Evolutionary conservation across 108 stramenopile genomes (phyloP), one percentile per base, ranked within the genome.

Genomic region (Cyclostephanos tholiformis): DNA sequence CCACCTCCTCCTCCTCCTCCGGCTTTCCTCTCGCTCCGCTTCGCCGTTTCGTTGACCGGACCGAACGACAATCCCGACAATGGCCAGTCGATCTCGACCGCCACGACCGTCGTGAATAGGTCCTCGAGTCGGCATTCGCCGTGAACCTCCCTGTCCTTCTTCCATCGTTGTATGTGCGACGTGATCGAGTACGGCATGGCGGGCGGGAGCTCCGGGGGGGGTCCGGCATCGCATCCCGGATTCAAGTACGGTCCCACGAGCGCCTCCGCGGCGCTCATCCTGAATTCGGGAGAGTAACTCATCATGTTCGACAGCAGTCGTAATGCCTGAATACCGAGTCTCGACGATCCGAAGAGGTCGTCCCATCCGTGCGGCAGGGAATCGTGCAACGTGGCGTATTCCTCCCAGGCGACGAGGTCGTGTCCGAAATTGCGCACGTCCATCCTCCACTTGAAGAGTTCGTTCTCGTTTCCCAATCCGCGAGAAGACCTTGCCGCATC

Each of bases 121-220:
- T 75, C 79, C 29, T 80, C 79, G n/a, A 76, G 25, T 23, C 51
- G 67, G 46, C 74, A 75, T 46, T 76, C 68, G 41, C 49, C 74
- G 25, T 71, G 77, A 2, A 78, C 69, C 61, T 67, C 48, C 22
- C 63, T 79, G 22, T 80, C 74, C 20, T 65, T 76, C 55, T 75
- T 80, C 74, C 79, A 80, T 32, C 79, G 51, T 52, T 75, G 68
- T 25, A 80, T 68, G 68, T 80, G 74, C 20, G 79, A 80, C 62
- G 65, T 80, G 29, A 80, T 30, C 0, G 79, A 80, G 68, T 67
- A 80, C 38, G 79, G 79, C 74, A 80, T 71, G 19, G 77, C 79
- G 25, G 79, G 79, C 2, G 79, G 79, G 4, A 76, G 32, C 6
- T 76, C 79, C 29, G 74, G 79, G 5, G 75, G 74, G n/a, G 63